Conservation (phyloP, 257 asterid species). For the Vinca minor region DNA sequence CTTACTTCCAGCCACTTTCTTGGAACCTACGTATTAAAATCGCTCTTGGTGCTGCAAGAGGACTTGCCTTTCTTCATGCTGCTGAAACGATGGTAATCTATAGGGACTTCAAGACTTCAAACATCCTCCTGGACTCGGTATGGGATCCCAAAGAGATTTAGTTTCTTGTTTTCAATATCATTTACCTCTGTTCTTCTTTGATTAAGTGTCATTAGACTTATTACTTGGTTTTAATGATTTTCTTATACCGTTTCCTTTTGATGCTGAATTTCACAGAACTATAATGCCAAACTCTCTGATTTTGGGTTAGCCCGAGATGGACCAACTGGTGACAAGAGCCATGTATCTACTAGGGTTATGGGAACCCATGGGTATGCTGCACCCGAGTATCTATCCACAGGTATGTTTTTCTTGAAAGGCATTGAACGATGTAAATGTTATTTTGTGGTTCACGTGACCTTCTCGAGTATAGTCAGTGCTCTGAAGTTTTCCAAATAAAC, state of each 20-base stretch:
- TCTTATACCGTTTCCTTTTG: conserved; percentile 4
- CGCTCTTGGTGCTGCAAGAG: conserved; percentile 81
- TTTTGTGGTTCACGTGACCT: not conserved
- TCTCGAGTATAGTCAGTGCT: not conserved
- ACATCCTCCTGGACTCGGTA: conserved; percentile 76
- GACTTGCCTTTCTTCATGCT: conserved; percentile 84
- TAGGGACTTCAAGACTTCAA: conserved; percentile 85
- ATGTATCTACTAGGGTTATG: conserved; percentile 87
- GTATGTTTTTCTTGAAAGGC: conserved; percentile 22
- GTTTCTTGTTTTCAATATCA: conserved; percentile 44
- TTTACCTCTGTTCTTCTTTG: not conserved
- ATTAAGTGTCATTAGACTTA: not conserved
- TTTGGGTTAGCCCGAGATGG: conserved; percentile 93
- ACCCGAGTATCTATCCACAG: conserved; percentile 85
- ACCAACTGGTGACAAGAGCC: conserved; percentile 77
- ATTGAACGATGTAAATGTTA: conserved; percentile 34
- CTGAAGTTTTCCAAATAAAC: conserved; percentile 91
- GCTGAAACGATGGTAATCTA: conserved; percentile 78
- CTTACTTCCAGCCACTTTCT: conserved; percentile 64
- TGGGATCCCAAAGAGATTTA: conserved; percentile 17
- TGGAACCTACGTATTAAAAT: conserved; percentile 75
- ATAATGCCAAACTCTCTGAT: conserved; percentile 80
- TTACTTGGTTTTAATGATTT: conserved; percentile 28
- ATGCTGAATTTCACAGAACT: conserved; percentile 31
- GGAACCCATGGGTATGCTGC: conserved; percentile 96